Conservation (phyloP, 768 basidiomycete genomes). For the Holtermannia corniformis region DNA sequence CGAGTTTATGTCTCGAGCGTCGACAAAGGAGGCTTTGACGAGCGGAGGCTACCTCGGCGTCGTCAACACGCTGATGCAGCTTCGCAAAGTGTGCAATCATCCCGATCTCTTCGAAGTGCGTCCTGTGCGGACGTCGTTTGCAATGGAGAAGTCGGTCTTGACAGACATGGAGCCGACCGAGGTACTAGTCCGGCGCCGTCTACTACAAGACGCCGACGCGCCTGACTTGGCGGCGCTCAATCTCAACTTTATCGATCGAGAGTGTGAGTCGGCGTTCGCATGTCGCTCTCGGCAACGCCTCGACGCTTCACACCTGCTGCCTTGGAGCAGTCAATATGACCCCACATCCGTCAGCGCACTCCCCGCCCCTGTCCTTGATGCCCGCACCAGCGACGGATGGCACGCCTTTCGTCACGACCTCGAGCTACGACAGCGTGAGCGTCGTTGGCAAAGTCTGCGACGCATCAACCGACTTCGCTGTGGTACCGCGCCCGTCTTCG, state of each 20-base stretch:
- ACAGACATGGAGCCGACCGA: constrained; percentile 41
- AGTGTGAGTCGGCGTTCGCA: constrained; percentile 46
- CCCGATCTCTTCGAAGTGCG: constrained; percentile 45
- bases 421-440: constrained; percentile 48
- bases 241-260: constrained; percentile 50
- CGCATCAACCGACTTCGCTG: constrained; percentile 71
- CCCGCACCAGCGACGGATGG: constrained; percentile 65
- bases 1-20: constrained; percentile 84
- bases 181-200: constrained; percentile 37
- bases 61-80: constrained; percentile 45
- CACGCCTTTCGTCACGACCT: constrained; percentile 48
- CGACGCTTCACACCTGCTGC: constrained; percentile 32
- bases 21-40: constrained; percentile 68
- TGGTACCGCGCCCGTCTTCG: constrained; percentile 41
- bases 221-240: constrained; percentile 48
- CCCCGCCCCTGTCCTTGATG: constrained; percentile 57
- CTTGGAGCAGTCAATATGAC: constrained; percentile 1
- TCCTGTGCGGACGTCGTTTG: constrained; percentile 44
- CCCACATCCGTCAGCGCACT: constrained; percentile 1
- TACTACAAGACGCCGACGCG: constrained; percentile 28
- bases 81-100: constrained; percentile 45
- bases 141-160: constrained; percentile 42
- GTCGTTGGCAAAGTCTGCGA: constrained; percentile 60
- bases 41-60: constrained; percentile 55
- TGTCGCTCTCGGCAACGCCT: constrained; percentile 14